Conservation (phyloP, 2,329 filamentous ascomycete species). For the Phyllosticta ampelicida region DNA sequence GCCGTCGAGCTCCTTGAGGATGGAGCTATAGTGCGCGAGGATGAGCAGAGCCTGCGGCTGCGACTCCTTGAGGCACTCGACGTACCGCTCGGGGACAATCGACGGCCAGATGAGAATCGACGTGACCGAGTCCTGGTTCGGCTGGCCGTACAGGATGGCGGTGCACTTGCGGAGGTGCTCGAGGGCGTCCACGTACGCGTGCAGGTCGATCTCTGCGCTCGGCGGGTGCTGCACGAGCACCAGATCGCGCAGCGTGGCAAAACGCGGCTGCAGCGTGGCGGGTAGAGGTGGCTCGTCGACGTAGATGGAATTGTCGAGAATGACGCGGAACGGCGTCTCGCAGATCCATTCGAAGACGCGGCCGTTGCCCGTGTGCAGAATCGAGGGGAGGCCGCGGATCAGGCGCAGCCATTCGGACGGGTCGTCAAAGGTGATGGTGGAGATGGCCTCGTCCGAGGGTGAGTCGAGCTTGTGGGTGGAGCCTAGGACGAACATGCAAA, state of each 20-base stretch:
- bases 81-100: constrained; percentile 6
- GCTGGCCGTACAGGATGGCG: constrained; percentile 1
- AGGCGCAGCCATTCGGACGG: constrained; percentile 5
- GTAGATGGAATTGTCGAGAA: not conserved
- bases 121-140: constrained; percentile 4
- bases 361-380: constrained; percentile 1
- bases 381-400: constrained; percentile 6
- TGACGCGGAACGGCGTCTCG: constrained; percentile 4
- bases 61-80: not conserved
- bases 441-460: not conserved
- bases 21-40: constrained; percentile 4
- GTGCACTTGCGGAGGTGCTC: constrained; percentile 4
- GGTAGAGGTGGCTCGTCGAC: not conserved
- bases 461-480: constrained; percentile 5
- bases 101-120: constrained; percentile 9
- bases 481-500: constrained; percentile 2
- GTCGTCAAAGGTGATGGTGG: constrained; percentile 2
- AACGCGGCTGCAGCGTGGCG: not conserved
- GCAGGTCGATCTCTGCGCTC: not conserved
- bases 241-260: not conserved
- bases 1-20: constrained; percentile 6
- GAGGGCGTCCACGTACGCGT: not conserved
- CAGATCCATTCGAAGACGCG: constrained; percentile 4
- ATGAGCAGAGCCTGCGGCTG: constrained; percentile 3
- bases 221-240: constrained; percentile 1